These are phyloP conservation scores for Prunus davidiana DNA, from an alignment of 306 rosid genomes.

Conservation along the genomic window DNA sequence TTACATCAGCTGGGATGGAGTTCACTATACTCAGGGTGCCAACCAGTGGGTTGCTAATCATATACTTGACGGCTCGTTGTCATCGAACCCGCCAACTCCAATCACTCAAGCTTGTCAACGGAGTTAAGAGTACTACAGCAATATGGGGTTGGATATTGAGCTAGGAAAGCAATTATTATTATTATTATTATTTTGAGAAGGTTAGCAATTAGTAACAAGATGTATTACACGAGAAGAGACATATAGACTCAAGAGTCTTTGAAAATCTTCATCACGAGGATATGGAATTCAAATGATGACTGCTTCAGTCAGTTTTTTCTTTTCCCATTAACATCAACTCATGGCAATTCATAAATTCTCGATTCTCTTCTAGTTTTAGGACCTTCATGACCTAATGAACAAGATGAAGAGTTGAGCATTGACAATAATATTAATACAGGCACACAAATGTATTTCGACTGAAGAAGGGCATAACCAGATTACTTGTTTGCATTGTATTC, in stretches of 20 bases:
- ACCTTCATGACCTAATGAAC: not conserved
- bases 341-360: not conserved
- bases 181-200: too few relatives aligned
- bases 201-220: not conserved
- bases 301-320: not conserved
- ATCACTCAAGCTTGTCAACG: constrained; percentile 66
- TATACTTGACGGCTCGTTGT: constrained; percentile 56
- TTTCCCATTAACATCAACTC: not conserved
- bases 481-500: not conserved
- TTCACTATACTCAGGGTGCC: constrained; percentile 86
- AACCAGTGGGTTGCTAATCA: constrained; percentile 71
- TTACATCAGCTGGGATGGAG: constrained; percentile 82
- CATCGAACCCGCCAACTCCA: constrained; percentile 62
- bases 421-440: too few relatives aligned
- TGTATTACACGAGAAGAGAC: not conserved
- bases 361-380: not conserved
- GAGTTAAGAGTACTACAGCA: constrained; percentile 14
- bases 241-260: not conserved
- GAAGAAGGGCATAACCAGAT: not conserved
- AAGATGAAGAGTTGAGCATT: not conserved
- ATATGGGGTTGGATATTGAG: not conserved
- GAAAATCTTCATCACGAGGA: too few relatives aligned
- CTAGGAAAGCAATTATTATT: not conserved
- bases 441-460: too few relatives aligned
- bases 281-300: too few relatives aligned